phyloP scores from a whole-genome alignment of 2,329 filamentous ascomycete species.

The Penicillium sp. region DNA sequence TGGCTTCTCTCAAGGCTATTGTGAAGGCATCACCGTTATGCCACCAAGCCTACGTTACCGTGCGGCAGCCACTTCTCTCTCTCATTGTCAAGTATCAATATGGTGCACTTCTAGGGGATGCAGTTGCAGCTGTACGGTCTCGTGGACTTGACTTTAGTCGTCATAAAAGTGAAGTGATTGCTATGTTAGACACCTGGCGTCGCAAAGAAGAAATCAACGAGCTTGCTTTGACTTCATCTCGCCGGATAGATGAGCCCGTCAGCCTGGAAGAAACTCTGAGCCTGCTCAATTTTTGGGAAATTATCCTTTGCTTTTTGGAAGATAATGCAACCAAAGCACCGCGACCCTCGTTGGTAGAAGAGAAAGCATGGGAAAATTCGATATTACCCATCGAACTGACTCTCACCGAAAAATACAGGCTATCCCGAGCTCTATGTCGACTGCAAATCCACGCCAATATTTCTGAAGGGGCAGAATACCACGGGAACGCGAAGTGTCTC shows the following conservation, averaged over 20 bases:
- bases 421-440: conserved; percentile 20
- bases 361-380: background rate
- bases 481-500: background rate
- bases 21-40: conserved; percentile 17
- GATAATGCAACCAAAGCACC: conserved; percentile 2
- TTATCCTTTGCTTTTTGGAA: conserved; percentile 6
- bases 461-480: conserved; percentile 6
- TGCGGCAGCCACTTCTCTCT: conserved; percentile 10
- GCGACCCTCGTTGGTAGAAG: conserved; percentile 1
- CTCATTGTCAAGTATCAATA: background rate
- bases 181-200: conserved; percentile 17
- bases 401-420: conserved; percentile 10
- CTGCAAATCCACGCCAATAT: conserved; percentile 18
- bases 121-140: conserved; percentile 22
- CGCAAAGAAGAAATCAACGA: conserved; percentile 17
- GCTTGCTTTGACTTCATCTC: background rate
- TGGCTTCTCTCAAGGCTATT: conserved; percentile 14
- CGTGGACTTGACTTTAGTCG: conserved; percentile 2
- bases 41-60: conserved; percentile 14
- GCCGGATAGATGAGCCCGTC: background rate
- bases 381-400: conserved; percentile 11
- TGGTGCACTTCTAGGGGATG: conserved; percentile 11
- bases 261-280: conserved; percentile 7
- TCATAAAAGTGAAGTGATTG: conserved; percentile 15
- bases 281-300: conserved; percentile 8